These are phyloP conservation scores for Lophiotrema nucula DNA, from an alignment of 495 filamentous ascomycete species.

Conservation along the genomic window DNA sequence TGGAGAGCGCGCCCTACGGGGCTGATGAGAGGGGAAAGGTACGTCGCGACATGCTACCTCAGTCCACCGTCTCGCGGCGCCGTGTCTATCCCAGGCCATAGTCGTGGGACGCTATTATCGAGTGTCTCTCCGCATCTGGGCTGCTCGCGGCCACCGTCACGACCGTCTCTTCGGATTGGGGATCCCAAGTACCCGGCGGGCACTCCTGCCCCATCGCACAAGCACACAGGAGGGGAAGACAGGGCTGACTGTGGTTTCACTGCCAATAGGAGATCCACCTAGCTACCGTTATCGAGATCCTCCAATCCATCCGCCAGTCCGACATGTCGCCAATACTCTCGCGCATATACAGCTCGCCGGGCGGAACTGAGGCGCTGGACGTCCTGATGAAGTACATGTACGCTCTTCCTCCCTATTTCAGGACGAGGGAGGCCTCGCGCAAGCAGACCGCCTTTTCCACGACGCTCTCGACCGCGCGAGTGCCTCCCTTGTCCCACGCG, in stretches of 20 bases:
- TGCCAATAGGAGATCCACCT: slow-evolving; percentile 66
- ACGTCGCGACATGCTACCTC: slow-evolving; percentile 18
- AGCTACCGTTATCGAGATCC: slow-evolving; percentile 77
- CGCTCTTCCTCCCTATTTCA: slow-evolving; percentile 23
- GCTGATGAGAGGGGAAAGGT: slow-evolving; percentile 74
- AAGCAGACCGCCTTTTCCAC: slow-evolving; percentile 12
- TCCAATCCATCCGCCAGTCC: slow-evolving; percentile 84
- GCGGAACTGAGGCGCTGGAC: slow-evolving; percentile 70
- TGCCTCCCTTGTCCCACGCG: slow-evolving; percentile 6
- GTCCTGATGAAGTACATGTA: slow-evolving; percentile 78
- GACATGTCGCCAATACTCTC: slow-evolving; percentile 85
- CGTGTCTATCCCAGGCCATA: neutral
- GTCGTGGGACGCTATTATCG: slow-evolving; percentile 5
- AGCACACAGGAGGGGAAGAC: slow-evolving; percentile 13
- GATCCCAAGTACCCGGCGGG: slow-evolving; percentile 15
- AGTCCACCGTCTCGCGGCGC: neutral
- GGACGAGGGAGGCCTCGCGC: neutral
- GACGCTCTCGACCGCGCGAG: neutral
- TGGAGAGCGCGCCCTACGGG: slow-evolving; percentile 73
- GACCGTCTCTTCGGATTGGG: slow-evolving; percentile 10
- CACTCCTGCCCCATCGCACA: slow-evolving; percentile 14
- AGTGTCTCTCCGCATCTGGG: slow-evolving; percentile 28
- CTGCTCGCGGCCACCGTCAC: neutral
- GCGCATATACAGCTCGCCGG: slow-evolving; percentile 66
- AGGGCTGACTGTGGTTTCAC: slow-evolving; percentile 25